Base-by-base conservation (phyloP, 352 stramenopile genomes). In the Plasmopara halstedii region DNA sequence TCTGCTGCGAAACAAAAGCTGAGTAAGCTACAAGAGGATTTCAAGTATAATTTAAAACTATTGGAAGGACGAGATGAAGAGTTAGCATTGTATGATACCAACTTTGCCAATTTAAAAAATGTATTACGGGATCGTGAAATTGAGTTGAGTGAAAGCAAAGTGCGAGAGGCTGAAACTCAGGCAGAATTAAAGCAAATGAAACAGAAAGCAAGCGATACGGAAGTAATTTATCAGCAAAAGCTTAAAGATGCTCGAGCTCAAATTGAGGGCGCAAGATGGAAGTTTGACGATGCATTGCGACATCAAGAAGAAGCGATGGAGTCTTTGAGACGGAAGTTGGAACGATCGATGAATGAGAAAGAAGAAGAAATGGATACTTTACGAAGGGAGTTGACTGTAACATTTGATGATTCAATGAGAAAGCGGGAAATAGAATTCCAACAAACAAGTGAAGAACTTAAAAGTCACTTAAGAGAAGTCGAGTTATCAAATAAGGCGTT, bases 11-110 rank as follows among this genome's bases (percentile, higher is more conserved):
- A 84, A 57, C 64, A 83, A 44, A 79, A 85, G 58, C 79, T 95
- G 14, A 62, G 43, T 49, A 94, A 95, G 51, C 60, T 96, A 20
- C 84, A 94, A 50, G 85, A 95, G 43, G 87, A 96, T 58, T 96
- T 96, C 73, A 88, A 93, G 56, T 96, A 95, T 68, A 96, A 96
- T 52, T 64, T 96, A 34, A 92, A 92, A 67, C 60, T 96, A 7
- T 64, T 96, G 8, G 86, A 94, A 46, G 85, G 84, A n/a, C 76
- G 86, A 25, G 86, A 96, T 51, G 83, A 92, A 46, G 86, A 96
- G 56, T 67, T 96, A 18, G 70, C 71, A 33, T 59, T 87, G 22
- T 96, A 95, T 64, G 86, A 96, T 53, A 67, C 67, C 29, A 88
- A 87, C 46, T 88, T 96, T 42, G 72, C 73, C 19, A 68, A 68